Evolutionary conservation across 139 green algal genomes (phyloP), one percentile per base, ranked within the genome.

Genomic region (Asterochloris erici): DNA sequence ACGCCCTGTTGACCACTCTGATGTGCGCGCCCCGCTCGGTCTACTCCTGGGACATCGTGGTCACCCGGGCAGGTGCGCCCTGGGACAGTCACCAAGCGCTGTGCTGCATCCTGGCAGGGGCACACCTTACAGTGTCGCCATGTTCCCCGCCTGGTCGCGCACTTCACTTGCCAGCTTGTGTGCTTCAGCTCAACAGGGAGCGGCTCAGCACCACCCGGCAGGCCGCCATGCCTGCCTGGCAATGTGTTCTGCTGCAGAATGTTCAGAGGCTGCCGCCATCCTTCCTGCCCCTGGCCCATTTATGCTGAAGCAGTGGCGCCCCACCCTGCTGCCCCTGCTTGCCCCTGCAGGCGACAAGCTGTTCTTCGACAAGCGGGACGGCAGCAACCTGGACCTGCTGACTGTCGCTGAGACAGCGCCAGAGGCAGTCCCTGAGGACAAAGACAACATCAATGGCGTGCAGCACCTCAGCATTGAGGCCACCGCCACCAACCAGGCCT

Each of bases 381-480:
- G 87, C 80, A 90, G 81, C 47, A 90, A 83, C 64, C 92, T 99
- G 62, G 96, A 98, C 86, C 88, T 94, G 68, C 87, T 98, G 66
- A 98, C 97, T 21, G 79, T 83, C 11, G 79, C 79, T 76, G 79
- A 83, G 62, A 83, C 79, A 68, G 79, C 79, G n/a, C 79, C 79
- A 21, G 79, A 95, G 69, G 78, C 89, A 26, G 86, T 94, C 38
- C 79, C 86, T 0, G 93, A 97, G 82, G 94, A 98, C 28, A 94
- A 95, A 83, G 96, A 98, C 79, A 94, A 90, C 88, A 95, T 98
- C 85, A 99, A 99, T 86, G 94, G 92, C 62, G 88, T 97, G 69
- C 89, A 93, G 81, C 92, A 96, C 82, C 90, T 99, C 23, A 88
- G 83, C 81, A 64, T 95, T 68, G 97, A 99, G 91, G 94, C 95